These are phyloP conservation scores for Yamadazyma kitorensis DNA, from an alignment of 805 yeast species.

Conservation along the genomic window DNA sequence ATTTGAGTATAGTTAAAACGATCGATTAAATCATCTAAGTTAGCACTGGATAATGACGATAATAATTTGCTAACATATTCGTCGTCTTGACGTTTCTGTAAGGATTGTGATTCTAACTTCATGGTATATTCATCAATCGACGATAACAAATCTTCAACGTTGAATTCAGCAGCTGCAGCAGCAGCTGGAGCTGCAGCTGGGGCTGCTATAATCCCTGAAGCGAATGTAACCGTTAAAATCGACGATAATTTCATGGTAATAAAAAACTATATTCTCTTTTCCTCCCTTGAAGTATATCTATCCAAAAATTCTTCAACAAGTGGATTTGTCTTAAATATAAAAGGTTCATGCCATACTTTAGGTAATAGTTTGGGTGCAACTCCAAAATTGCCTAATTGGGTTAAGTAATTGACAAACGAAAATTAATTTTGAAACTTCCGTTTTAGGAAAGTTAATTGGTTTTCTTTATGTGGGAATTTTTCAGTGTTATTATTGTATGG, in stretches of 20 bases:
- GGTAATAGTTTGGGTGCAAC: too few relatives aligned
- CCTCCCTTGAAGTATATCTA: too few relatives aligned
- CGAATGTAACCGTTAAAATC: conserved; percentile 13
- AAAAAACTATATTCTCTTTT: too few relatives aligned
- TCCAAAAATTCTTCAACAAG: too few relatives aligned
- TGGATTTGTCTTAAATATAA: too few relatives aligned
- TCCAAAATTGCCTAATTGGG: too few relatives aligned
- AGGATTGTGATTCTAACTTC: conserved; percentile 1
- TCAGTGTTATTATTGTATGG: too few relatives aligned
- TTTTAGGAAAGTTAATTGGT: too few relatives aligned
- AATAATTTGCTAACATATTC: conserved; percentile 6
- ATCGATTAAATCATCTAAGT: conserved; percentile 9
- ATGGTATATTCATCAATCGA: conserved; percentile 10
- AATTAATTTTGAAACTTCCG: too few relatives aligned
- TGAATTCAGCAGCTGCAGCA: conserved; percentile 4
- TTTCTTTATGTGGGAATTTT: too few relatives aligned
- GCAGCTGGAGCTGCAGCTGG: conserved; percentile 10
- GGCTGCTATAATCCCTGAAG: conserved; percentile 13
- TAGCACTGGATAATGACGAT: conserved; percentile 7
- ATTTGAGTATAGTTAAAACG: conserved; percentile 8
- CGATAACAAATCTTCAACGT: conserved; percentile 8
- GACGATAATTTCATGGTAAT: conserved; percentile 12
- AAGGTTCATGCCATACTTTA: too few relatives aligned
- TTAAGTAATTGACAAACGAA: too few relatives aligned
- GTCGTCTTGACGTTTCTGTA: conserved; percentile 8